Conservation (phyloP, 441 rosid species). For the Pelargonium cotyledonis region DNA sequence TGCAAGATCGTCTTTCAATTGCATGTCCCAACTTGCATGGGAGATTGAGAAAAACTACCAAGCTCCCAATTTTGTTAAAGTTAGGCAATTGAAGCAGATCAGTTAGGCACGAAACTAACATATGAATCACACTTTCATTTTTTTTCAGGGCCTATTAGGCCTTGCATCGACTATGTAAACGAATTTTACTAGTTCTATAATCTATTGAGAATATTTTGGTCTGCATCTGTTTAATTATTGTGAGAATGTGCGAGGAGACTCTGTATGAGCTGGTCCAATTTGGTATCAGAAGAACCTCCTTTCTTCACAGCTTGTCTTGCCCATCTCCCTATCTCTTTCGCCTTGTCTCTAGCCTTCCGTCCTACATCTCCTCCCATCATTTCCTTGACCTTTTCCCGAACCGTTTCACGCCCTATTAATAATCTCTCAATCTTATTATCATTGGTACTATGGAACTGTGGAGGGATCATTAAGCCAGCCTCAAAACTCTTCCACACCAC, state of each 20-base stretch:
- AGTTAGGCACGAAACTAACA: constrained; percentile 3
- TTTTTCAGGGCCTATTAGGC: no score
- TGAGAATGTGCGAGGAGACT: neutral
- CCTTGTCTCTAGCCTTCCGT: constrained; percentile 20
- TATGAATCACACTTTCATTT: neutral
- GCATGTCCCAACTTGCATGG: constrained; percentile 96
- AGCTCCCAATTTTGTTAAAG: constrained; percentile 51
- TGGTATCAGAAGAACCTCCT: neutral
- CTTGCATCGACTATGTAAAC: no score
- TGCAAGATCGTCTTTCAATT: constrained; percentile 79
- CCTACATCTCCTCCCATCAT: constrained; percentile 37
- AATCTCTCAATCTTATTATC: neutral
- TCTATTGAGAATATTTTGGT: neutral
- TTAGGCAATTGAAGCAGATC: constrained; percentile 54
- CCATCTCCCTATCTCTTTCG: neutral
- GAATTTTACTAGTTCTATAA: no score
- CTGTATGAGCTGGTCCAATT: neutral
- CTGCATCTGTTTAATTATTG: no score
- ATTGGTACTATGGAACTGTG: neutral
- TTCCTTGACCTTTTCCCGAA: constrained; percentile 28
- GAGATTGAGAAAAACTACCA: constrained; percentile 76
- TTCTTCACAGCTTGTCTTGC: neutral
- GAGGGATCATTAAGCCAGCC: constrained; percentile 20
- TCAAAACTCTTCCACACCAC: constrained; percentile 21
- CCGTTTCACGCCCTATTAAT: constrained; percentile 15